Evolutionary conservation across 352 stramenopile species (phyloP).

Genomic region (Phytopythium litorale): DNA sequence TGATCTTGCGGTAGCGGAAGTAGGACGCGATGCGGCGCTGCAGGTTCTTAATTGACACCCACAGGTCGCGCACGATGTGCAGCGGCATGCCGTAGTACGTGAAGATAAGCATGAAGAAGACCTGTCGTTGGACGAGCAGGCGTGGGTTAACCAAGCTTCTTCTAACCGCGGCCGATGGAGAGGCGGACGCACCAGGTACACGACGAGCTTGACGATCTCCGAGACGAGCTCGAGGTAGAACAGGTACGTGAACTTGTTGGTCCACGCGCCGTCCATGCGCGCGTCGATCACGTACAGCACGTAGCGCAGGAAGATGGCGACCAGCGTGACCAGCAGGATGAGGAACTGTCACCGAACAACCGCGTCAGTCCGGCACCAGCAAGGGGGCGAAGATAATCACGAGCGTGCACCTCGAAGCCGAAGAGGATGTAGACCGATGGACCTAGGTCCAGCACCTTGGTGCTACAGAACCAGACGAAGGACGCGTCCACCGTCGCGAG

Average conservation of each 20-base stretch:
- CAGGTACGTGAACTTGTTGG: conserved; percentile 88
- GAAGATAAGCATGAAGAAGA: conserved; percentile 98
- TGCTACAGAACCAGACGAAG: conserved; percentile 87
- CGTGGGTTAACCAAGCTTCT: no score
- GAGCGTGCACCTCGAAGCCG: conserved; percentile 87
- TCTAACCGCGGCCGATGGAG: background rate
- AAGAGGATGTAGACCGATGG: conserved; percentile 95
- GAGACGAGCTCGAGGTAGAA: conserved; percentile 97
- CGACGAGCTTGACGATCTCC: conserved; percentile 94
- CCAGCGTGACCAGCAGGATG: conserved; percentile 93
- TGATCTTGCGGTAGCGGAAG: conserved; percentile 94
- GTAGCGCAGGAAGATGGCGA: conserved; percentile 87
- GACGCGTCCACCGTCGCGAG: conserved; percentile 84
- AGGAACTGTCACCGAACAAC: conserved; percentile 51
- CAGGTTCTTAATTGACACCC: conserved; percentile 89
- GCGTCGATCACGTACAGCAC: conserved; percentile 94
- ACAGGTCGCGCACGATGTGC: conserved; percentile 97
- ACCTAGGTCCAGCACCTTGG: conserved; percentile 77
- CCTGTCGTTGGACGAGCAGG: conserved; percentile 17
- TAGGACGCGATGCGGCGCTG: conserved; percentile 81
- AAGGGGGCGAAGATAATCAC: background rate
- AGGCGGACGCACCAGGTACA: conserved; percentile 86
- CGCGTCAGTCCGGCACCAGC: background rate
- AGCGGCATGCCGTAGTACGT: conserved; percentile 97
- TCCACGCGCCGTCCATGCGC: conserved; percentile 84